Base-by-base conservation (phyloP, 805 yeast species). In the Myxozyma sirexii region DNA sequence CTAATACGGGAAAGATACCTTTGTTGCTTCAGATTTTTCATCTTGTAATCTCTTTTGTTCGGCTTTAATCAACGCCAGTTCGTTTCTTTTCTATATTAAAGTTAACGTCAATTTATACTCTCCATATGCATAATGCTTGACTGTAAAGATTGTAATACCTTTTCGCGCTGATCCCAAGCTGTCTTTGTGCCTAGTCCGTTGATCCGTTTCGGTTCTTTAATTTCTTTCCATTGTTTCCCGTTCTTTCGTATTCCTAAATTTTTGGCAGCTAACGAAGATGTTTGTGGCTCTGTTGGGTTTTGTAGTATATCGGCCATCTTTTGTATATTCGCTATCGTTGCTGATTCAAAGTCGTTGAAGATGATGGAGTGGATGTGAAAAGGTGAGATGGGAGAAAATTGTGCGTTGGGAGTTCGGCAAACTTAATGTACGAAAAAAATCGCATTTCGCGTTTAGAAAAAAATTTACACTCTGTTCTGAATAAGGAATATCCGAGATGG, bases 31-130 rank as follows among this genome's bases (percentile, higher is more conserved):
- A 76, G 84, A 17, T 79, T 78, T 66, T 82, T 90, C 97, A 29
- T 85, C 87, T 74, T 88, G 88, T 70, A 93, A 74, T 60, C 83
- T 90, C 71, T 82, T 81, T 58, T 92, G 73, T 70, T 86, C 86
- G 47, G 82, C 84, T 71, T 87, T 90, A 67, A 83, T 77, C 66
- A 85, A 87, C 52, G 82, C 78, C 54, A 87, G 88, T 68, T 85
- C 84, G 46, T 81, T 75, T 69, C 86, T 81, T 69, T 86, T 33
- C 56, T 55, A 24, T 21, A 31, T n/a, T n/a, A n/a, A n/a, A n/a
- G n/a, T n/a, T n/a, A n/a, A n/a, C n/a, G n/a, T n/a, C n/a, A n/a
- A n/a, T n/a, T n/a, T n/a, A n/a, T n/a, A n/a, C n/a, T n/a, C n/a
- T n/a, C n/a, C n/a, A n/a, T n/a, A n/a, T n/a, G n/a, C n/a, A n/a